Evolutionary conservation across 2,329 filamentous ascomycete genomes (phyloP).

Genomic region (Neonectria punicea): DNA sequence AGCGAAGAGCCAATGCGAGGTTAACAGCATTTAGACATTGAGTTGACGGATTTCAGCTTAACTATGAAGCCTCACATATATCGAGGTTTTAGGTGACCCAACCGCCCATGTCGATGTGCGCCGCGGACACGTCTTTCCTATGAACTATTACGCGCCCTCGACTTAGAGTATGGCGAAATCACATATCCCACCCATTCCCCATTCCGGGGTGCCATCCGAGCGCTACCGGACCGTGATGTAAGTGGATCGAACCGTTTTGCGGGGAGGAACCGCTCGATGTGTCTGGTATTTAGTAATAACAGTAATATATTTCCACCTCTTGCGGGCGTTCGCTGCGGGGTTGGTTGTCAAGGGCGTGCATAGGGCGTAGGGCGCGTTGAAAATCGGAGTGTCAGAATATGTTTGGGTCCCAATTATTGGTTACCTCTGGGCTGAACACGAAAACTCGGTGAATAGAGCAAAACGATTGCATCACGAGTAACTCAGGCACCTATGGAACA

Average conservation of each 20-base stretch:
- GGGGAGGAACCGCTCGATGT: not conserved
- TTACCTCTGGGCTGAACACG: not conserved
- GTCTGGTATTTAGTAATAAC: not conserved
- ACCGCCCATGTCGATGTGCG: not conserved
- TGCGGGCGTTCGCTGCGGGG: conserved; percentile 4
- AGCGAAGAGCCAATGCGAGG: not conserved
- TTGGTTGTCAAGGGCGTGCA: not conserved
- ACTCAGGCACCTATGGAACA: not conserved
- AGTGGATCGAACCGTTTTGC: not conserved
- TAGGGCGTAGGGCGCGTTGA: conserved; percentile 13
- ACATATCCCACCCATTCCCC: not conserved
- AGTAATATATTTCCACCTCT: not conserved
- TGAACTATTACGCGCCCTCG: not conserved
- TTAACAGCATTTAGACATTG: not conserved
- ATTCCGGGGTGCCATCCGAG: not conserved
- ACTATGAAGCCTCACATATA: not conserved
- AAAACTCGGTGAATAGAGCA: not conserved
- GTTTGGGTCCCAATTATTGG: not conserved
- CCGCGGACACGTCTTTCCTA: no score
- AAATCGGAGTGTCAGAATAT: not conserved
- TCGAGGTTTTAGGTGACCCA: not conserved
- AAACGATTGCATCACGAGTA: not conserved
- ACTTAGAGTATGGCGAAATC: not conserved
- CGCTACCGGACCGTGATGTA: not conserved
- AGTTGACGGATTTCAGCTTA: not conserved